Percentiles rank a stretch among this genome's conserved stretches.
These are phyloP conservation scores for Stephania yunnanensis DNA, from an alignment of 164 flowering plant genomes.

Conservation along the genomic window DNA sequence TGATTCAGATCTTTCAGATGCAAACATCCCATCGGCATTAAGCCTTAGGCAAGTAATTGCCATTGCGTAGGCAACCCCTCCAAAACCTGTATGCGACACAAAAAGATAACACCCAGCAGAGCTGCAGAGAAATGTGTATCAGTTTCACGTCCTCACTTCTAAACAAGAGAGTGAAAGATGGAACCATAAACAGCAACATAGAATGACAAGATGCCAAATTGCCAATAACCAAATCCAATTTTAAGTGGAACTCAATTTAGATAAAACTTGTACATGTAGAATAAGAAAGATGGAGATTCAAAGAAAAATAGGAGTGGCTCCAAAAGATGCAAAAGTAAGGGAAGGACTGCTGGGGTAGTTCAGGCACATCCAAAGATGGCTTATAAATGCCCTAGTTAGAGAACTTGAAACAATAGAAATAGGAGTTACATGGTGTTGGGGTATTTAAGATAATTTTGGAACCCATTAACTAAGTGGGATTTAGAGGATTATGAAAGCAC, in stretches of 20 bases:
- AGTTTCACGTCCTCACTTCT: neutral
- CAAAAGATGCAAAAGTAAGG: too few relatives aligned
- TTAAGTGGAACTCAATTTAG: neutral
- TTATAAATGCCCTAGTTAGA: too few relatives aligned
- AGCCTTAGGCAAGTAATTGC: slow-evolving; percentile 72
- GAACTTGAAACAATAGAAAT: too few relatives aligned
- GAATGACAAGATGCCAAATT: neutral
- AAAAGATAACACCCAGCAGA: slow-evolving; percentile 82
- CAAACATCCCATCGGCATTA: slow-evolving; percentile 36
- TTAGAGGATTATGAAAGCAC: too few relatives aligned
- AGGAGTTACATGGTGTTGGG: too few relatives aligned
- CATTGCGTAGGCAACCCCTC: slow-evolving; percentile 95
- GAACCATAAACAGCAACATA: neutral
- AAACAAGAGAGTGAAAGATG: neutral
- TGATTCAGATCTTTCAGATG: slow-evolving; percentile 26
- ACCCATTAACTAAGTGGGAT: too few relatives aligned
- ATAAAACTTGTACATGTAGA: too few relatives aligned
- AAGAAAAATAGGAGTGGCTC: too few relatives aligned
- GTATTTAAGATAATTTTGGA: too few relatives aligned
- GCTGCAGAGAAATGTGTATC: slow-evolving; percentile 29
- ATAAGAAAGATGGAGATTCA: too few relatives aligned
- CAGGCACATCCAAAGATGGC: too few relatives aligned
- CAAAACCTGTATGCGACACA: slow-evolving; percentile 94
- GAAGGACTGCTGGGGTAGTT: too few relatives aligned
- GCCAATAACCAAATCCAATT: neutral